A percentile compares a stretch with the other conserved stretches of the same genome.
These are phyloP conservation scores for Saxophila tyrrhenica DNA, from an alignment of 495 filamentous ascomycete genomes.

Conservation along the genomic window DNA sequence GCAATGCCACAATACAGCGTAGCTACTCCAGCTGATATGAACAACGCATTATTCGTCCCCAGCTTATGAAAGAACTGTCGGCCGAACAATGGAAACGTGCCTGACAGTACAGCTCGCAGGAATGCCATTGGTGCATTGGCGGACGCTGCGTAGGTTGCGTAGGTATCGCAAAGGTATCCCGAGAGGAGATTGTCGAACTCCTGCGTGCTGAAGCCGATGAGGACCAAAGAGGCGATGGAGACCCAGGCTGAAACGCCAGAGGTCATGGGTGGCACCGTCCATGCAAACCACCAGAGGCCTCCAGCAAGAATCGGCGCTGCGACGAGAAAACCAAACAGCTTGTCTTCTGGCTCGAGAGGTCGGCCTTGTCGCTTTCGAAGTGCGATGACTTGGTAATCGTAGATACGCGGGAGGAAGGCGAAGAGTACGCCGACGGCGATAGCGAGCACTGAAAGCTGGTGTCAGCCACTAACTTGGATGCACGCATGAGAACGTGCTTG, in stretches of 20 bases:
- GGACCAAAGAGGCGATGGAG: conserved; percentile 33
- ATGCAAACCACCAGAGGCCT: conserved; percentile 42
- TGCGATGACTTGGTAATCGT: conserved; percentile 31
- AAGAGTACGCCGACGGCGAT: conserved; percentile 35
- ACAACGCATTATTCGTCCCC: conserved; percentile 36
- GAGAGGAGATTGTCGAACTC: conserved; percentile 40
- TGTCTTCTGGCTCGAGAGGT: conserved; percentile 38
- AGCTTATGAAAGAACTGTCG: conserved; percentile 35
- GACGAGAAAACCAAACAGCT: conserved; percentile 37
- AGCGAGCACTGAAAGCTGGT: conserved; percentile 37
- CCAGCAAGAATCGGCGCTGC: conserved; percentile 37
- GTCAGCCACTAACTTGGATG: too few relatives aligned
- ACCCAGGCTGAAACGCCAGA: conserved; percentile 31
- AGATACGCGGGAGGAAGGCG: conserved; percentile 35
- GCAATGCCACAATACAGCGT: conserved; percentile 37
- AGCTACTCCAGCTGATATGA: conserved; percentile 36
- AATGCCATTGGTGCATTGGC: conserved; percentile 40
- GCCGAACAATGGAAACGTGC: conserved; percentile 38
- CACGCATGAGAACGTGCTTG: too few relatives aligned
- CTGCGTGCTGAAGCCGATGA: conserved; percentile 40
- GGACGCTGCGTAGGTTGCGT: conserved; percentile 40
- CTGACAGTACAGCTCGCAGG: conserved; percentile 35
- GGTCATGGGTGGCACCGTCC: conserved; percentile 37
- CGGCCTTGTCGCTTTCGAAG: conserved; percentile 21
- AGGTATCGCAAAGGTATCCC: conserved; percentile 44